A percentile compares a stretch with the other conserved stretches of the same genome.
Conservation (phyloP, 148 eudicot genomes). For the Selenicereus undatus region DNA sequence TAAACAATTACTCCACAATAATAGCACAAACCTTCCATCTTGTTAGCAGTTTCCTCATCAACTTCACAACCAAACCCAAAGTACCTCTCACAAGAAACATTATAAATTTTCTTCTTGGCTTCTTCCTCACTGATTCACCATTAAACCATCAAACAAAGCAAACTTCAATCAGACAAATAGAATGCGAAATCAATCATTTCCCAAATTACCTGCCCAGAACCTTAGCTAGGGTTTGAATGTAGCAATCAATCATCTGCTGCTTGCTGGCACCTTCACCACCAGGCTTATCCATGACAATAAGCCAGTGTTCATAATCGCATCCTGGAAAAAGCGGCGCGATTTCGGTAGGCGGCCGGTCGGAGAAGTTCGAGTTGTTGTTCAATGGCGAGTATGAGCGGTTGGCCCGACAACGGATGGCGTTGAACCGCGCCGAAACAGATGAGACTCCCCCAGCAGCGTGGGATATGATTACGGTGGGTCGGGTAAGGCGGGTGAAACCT, state of each 20-base stretch:
- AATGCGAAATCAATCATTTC: background rate
- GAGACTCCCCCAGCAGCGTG: slow-evolving; percentile 29
- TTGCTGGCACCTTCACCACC: slow-evolving; percentile 64
- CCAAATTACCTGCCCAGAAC: slow-evolving; percentile 53
- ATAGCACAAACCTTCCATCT: slow-evolving; percentile 69
- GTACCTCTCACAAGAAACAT: slow-evolving; percentile 91
- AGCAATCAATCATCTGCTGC: slow-evolving; percentile 62
- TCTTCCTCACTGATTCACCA: slow-evolving; percentile 66
- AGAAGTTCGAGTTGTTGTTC: slow-evolving; percentile 47
- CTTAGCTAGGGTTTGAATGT: slow-evolving; percentile 59
- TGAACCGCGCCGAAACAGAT: slow-evolving; percentile 28
- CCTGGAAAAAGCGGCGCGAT: slow-evolving; percentile 81
- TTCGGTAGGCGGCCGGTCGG: slow-evolving; percentile 73
- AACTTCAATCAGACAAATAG: background rate
- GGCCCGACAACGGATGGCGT: slow-evolving; percentile 46
- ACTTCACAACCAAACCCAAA: slow-evolving; percentile 94
- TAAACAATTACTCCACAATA: background rate
- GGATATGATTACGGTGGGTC: slow-evolving; percentile 25
- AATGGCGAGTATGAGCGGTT: slow-evolving; percentile 73
- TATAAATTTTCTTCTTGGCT: slow-evolving; percentile 87
- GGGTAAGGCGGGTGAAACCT: slow-evolving; percentile 3
- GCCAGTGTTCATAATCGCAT: slow-evolving; percentile 81
- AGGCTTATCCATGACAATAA: slow-evolving; percentile 76
- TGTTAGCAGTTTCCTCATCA: slow-evolving; percentile 93
- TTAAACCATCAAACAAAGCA: background rate